A percentile compares a stretch with the other conserved stretches of the same genome.
Conservation (phyloP, 2,329 filamentous ascomycete species). For the Taxawa tesnikishii region DNA sequence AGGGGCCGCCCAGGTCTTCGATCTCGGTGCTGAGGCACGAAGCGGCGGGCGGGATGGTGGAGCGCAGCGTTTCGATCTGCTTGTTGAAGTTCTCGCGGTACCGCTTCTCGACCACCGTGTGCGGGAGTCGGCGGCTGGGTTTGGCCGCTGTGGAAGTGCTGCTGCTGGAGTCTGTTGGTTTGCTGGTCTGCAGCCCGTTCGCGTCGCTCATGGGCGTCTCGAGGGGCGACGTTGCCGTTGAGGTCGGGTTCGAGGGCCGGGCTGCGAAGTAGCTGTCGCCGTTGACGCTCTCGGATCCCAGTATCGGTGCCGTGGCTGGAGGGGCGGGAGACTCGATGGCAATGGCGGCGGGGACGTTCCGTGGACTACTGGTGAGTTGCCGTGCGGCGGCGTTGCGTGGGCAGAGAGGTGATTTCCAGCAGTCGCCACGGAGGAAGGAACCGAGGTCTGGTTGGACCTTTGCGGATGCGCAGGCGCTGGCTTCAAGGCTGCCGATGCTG, state of each 20-base stretch:
- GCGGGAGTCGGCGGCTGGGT: conserved; percentile 9
- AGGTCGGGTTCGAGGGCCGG: background rate
- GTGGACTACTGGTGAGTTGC: too few relatives aligned
- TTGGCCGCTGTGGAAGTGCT: background rate
- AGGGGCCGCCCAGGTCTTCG: conserved; percentile 22
- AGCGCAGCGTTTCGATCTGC: conserved; percentile 30
- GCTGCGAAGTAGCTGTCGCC: background rate
- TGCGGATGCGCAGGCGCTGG: too few relatives aligned
- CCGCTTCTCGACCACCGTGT: conserved; percentile 34
- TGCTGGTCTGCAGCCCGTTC: background rate
- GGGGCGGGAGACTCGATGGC: background rate
- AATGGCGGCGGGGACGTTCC: too few relatives aligned
- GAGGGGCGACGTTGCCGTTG: background rate
- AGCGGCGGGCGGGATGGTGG: conserved; percentile 24
- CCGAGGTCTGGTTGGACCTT: too few relatives aligned
- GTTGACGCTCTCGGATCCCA: too few relatives aligned
- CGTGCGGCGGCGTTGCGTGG: conserved; percentile 4
- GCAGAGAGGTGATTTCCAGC: conserved; percentile 8
- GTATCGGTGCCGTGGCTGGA: background rate
- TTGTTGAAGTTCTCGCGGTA: conserved; percentile 35
- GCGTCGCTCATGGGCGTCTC: background rate
- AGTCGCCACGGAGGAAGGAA: conserved; percentile 1
- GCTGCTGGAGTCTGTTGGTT: background rate
- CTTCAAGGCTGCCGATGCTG: too few relatives aligned
- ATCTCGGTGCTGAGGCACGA: conserved; percentile 26